A percentile compares a stretch with the other conserved stretches of the same genome.
Conservation (phyloP, 768 basidiomycete species). For the Dioszegia aurantiaca region DNA sequence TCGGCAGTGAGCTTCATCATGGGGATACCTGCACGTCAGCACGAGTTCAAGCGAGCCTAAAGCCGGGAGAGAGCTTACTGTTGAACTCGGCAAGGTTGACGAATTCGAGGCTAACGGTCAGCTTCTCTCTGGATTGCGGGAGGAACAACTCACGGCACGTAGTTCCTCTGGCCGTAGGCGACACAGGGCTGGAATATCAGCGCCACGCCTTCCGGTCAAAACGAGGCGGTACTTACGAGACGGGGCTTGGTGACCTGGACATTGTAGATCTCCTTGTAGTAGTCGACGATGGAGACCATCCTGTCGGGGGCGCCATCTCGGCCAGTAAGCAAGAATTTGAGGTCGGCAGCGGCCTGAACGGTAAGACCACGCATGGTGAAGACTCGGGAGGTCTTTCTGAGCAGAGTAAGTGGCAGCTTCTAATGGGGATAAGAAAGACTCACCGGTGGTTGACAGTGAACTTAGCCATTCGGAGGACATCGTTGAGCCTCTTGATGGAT, state of each 20-base stretch:
- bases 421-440: slow-evolving; percentile 3
- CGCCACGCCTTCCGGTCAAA: neutral
- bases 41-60: neutral
- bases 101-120: slow-evolving; percentile 27
- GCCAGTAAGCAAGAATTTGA: slow-evolving; percentile 43
- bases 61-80: slow-evolving; percentile 3
- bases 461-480: slow-evolving; percentile 44
- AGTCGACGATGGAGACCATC: slow-evolving; percentile 36
- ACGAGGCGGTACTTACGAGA: slow-evolving; percentile 28
- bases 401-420: neutral
- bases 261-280: slow-evolving; percentile 46
- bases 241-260: slow-evolving; percentile 43
- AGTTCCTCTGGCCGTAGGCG: slow-evolving; percentile 42
- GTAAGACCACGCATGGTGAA: slow-evolving; percentile 30
- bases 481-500: slow-evolving; percentile 41
- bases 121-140: neutral
- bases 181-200: slow-evolving; percentile 14
- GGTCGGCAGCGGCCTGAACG: slow-evolving; percentile 33
- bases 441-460: slow-evolving; percentile 48
- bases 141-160: slow-evolving; percentile 38
- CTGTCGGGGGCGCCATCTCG: slow-evolving; percentile 38
- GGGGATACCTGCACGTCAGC: slow-evolving; percentile 23
- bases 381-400: slow-evolving; percentile 14
- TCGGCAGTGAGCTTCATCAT: slow-evolving; percentile 37
- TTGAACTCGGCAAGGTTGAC: slow-evolving; percentile 45